Conservation (phyloP, 305 asterid species). For the Ruellia speciosa region DNA sequence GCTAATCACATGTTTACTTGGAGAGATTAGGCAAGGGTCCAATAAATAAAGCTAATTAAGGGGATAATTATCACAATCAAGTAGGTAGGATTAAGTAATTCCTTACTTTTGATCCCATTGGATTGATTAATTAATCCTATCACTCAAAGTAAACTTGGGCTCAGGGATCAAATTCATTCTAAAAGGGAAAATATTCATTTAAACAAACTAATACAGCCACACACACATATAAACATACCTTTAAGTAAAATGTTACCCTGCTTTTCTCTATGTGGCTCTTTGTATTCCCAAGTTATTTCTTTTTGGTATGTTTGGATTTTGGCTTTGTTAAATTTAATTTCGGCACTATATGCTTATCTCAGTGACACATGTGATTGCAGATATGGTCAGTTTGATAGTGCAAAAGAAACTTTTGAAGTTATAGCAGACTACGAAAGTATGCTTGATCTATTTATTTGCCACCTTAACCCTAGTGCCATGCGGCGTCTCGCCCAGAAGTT, state of each 20-base stretch:
- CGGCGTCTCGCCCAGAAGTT: constrained; percentile 91
- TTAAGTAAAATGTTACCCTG: not conserved
- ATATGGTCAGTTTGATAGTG: constrained; percentile 95
- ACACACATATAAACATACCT: too few species aligned
- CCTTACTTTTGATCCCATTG: too few species aligned
- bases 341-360: constrained; percentile 19
- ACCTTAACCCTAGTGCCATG: constrained; percentile 99
- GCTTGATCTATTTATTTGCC: constrained; percentile 96
- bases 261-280: not conserved
- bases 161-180: not conserved
- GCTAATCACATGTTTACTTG: too few species aligned
- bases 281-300: not conserved
- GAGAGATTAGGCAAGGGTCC: too few species aligned
- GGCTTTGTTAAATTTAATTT: constrained; percentile 12
- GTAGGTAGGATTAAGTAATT: too few species aligned
- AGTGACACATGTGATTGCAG: constrained; percentile 42
- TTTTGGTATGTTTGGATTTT: constrained; percentile 7
- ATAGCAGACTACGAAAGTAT: constrained; percentile 89
- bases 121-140: not conserved
- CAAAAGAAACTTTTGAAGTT: constrained; percentile 97
- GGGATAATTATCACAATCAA: too few species aligned
- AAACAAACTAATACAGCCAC: too few species aligned
- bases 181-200: not conserved
- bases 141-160: not conserved
- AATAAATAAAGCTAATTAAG: too few species aligned